Percentiles rank a stretch among this genome's conserved stretches.
These are phyloP conservation scores for Kwoniella mangroviensis DNA, from an alignment of 768 basidiomycete genomes.

Conservation along the genomic window DNA sequence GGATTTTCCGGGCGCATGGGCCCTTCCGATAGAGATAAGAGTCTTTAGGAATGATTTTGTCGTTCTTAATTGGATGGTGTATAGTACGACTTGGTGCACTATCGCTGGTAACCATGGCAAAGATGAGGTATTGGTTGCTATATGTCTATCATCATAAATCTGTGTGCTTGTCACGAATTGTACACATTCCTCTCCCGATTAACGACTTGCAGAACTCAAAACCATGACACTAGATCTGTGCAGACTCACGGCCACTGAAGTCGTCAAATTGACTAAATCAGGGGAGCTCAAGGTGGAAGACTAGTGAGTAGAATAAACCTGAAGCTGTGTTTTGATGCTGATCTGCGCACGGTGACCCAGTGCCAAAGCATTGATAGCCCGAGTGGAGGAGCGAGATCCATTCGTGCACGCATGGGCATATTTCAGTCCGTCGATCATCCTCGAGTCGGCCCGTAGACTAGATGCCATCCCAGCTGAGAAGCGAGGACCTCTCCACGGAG, in stretches of 20 bases:
- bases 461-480: slow-evolving; percentile 36
- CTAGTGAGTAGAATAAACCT: slow-evolving; percentile 27
- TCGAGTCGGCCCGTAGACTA: slow-evolving; percentile 31
- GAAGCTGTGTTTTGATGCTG: background rate
- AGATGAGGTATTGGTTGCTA: background rate
- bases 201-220: background rate
- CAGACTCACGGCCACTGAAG: slow-evolving; percentile 39
- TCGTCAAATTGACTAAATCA: slow-evolving; percentile 23
- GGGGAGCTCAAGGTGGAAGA: slow-evolving; percentile 37
- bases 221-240: slow-evolving; percentile 24
- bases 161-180: too few relatives aligned
- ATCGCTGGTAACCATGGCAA: background rate
- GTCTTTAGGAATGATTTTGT: background rate
- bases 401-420: slow-evolving; percentile 47
- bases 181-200: too few relatives aligned
- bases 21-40: background rate
- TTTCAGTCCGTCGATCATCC: slow-evolving; percentile 36
- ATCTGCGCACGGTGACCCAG: slow-evolving; percentile 6
- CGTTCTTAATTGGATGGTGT: background rate
- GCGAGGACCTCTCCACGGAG: slow-evolving; percentile 47
- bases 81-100: background rate
- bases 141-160: too few relatives aligned
- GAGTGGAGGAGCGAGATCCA: slow-evolving; percentile 36
- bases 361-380: slow-evolving; percentile 36
- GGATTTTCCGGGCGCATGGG: background rate